Conservation (phyloP, 345 rosid genomes). For the Brassica cretica region DNA sequence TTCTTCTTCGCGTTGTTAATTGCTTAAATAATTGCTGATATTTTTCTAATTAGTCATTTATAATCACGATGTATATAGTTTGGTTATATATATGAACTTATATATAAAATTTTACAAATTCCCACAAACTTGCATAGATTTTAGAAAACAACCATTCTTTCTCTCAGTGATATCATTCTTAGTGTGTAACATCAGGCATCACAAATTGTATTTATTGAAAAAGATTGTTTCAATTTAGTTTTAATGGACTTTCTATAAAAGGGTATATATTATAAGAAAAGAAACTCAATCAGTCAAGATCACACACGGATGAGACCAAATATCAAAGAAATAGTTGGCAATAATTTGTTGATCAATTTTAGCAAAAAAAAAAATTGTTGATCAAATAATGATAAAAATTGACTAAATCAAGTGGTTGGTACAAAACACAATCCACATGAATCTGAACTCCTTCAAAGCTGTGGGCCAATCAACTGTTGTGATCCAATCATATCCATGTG, state of each 20-base stretch:
- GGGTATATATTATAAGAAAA: background rate
- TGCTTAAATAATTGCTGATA: background rate
- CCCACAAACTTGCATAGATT: background rate
- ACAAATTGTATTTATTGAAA: background rate
- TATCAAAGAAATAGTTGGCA: slow-evolving; percentile 28
- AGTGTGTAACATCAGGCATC: background rate
- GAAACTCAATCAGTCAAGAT: slow-evolving; percentile 21
- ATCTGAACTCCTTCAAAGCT: slow-evolving; percentile 35
- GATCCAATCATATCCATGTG: slow-evolving; percentile 46
- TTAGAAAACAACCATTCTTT: background rate
- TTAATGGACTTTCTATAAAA: background rate
- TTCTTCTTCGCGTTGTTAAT: background rate
- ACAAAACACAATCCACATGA: slow-evolving; percentile 42
- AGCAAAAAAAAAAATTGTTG: background rate
- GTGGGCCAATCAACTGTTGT: slow-evolving; percentile 37
- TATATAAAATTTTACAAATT: background rate
- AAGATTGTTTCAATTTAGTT: background rate
- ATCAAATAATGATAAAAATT: background rate
- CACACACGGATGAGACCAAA: slow-evolving; percentile 34
- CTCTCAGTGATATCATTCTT: background rate
- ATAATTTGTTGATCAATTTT: background rate
- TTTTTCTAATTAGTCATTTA: background rate
- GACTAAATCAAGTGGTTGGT: slow-evolving; percentile 37
- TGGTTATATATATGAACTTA: background rate
- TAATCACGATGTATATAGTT: background rate